These are phyloP conservation scores for Tulasnella sp. DNA, from an alignment of 768 basidiomycete genomes.

Conservation along the genomic window DNA sequence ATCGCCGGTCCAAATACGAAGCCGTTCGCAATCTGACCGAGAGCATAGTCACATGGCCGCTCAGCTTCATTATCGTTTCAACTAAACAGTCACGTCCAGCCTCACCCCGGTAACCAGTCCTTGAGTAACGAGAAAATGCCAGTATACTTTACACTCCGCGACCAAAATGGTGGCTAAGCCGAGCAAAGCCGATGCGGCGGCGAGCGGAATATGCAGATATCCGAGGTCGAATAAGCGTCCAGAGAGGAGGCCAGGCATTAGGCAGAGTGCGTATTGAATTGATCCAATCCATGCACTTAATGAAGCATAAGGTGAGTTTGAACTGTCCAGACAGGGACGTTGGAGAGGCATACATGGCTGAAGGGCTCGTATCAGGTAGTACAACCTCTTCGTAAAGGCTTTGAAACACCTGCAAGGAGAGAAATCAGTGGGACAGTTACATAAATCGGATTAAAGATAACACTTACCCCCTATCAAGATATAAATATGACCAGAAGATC, in stretches of 20 bases:
- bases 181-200: slow-evolving; percentile 38
- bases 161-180: slow-evolving; percentile 47
- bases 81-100: background rate
- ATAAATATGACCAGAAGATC: background rate
- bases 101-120: slow-evolving; percentile 55
- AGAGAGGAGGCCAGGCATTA: slow-evolving; percentile 34
- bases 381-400: slow-evolving; percentile 50
- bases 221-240: slow-evolving; percentile 69
- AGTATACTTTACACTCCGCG: slow-evolving; percentile 59
- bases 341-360: slow-evolving; percentile 41
- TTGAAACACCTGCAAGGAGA: slow-evolving; percentile 48
- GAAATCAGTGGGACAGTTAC: background rate
- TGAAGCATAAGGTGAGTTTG: background rate
- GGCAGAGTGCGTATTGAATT: slow-evolving; percentile 18
- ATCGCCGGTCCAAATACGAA: slow-evolving; percentile 51
- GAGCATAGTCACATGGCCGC: background rate
- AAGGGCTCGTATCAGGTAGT: slow-evolving; percentile 40
- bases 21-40: slow-evolving; percentile 33
- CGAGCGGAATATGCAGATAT: slow-evolving; percentile 42
- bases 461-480: slow-evolving; percentile 8
- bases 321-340: slow-evolving; percentile 1
- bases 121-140: slow-evolving; percentile 73
- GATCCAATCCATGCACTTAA: background rate
- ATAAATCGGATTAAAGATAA: background rate
- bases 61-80: background rate